Percentiles rank a stretch among this genome's conserved stretches.
These are phyloP conservation scores for Sarcocystis neurona DNA, from an alignment of 169 alveolate species.

Conservation along the genomic window DNA sequence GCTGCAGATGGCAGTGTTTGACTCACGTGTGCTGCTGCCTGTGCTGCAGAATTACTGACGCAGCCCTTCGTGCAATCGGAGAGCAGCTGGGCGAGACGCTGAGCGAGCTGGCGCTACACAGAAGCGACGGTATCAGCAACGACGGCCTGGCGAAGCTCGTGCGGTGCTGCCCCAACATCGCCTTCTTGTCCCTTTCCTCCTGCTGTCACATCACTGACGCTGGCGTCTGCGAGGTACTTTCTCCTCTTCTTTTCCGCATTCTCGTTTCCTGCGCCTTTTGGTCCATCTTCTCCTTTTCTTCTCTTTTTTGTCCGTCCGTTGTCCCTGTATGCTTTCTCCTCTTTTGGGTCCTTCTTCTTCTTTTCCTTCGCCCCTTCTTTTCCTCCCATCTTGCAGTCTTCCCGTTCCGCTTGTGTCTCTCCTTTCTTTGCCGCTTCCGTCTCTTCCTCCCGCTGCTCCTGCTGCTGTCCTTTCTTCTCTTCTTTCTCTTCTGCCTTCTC, in stretches of 20 bases:
- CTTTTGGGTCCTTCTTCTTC: no score
- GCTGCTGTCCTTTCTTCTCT: neutral
- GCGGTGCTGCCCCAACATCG: slow-evolving; percentile 8
- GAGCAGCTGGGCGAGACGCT: slow-evolving; percentile 32
- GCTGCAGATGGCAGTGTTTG: neutral
- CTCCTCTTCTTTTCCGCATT: neutral
- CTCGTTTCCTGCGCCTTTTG: neutral
- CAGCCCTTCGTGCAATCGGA: slow-evolving; percentile 28
- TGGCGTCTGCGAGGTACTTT: slow-evolving; percentile 33
- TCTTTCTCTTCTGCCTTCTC: neutral
- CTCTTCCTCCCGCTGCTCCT: neutral
- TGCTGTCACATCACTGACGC: slow-evolving; percentile 43
- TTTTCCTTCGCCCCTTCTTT: no score
- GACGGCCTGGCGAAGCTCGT: slow-evolving; percentile 19
- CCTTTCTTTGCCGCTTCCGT: no score
- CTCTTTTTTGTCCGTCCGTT: neutral
- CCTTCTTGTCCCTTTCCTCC: slow-evolving; percentile 49
- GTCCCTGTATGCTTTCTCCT: slow-evolving; percentile 14
- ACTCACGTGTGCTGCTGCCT: neutral
- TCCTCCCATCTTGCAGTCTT: no score
- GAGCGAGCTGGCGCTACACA: slow-evolving; percentile 48
- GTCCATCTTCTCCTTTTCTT: neutral
- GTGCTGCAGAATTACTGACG: slow-evolving; percentile 39
- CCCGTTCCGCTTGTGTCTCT: no score
- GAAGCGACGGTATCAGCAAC: slow-evolving; percentile 41